Base-by-base conservation (phyloP, 2,329 filamentous ascomycete species). In the Fusarium abutilonis region DNA sequence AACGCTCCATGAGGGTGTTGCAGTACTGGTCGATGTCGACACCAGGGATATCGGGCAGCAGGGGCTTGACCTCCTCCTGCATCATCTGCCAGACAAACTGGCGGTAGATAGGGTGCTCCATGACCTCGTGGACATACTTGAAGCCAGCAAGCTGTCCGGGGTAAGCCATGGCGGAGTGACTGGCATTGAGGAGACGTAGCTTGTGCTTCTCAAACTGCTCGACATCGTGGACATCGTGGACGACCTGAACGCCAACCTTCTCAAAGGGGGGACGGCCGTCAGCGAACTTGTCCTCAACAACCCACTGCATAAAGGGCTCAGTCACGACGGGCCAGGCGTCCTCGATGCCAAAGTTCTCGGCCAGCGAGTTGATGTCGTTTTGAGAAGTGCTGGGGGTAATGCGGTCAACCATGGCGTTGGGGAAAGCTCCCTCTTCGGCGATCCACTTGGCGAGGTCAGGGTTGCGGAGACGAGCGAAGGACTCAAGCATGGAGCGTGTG, bases 191-290 rank as follows among this genome's bases (percentile, higher is more conserved):
- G 52, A 84, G 77, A 15, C 82, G 81, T 34, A 84, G 79, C 76
- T 84, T 84, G 77, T 83, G 81, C 76, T 80, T 83, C 77, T 84
- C 82, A 61, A 83, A 84, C 68, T 82, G 72, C 73, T 84, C 82
- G 26, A 84, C 82, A 13, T 79, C 77, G 66, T 81, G 75, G n/a
- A 83, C 80, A 49, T 82, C 74, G 53, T 76, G 73, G 62, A 83
- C 82, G 7, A 84, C 76, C 74, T 84, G 81, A 4, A 82, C 80
- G 50, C 82, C 82, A 36, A 80, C 81, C 71, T 80, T 80, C 41
- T 83, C 82, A 43, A 84, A 82, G 0, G 79, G 75, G 23, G 82
- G 82, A 40, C 82, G 82, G 34, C 81, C 82, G 55, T 83, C 77
- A 57, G 67, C 74, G 71, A 84, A 84, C 54, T 79, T 74, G 73